A percentile compares a stretch with the other conserved stretches of the same genome.
These are phyloP conservation scores for Logfia minima DNA, from an alignment of 129 eudicot species.

Conservation along the genomic window DNA sequence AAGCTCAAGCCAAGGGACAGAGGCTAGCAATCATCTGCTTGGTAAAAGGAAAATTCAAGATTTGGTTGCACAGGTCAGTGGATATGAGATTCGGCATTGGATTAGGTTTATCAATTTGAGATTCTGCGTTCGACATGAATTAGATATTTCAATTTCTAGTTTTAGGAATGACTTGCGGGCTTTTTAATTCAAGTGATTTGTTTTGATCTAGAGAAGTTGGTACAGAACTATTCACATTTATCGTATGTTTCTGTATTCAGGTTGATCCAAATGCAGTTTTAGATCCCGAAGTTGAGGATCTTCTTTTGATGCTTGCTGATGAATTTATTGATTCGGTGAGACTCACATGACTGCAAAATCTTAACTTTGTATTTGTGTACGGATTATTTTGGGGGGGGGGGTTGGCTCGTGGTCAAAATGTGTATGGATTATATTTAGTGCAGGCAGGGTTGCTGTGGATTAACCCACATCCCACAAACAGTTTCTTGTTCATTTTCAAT, in stretches of 20 bases:
- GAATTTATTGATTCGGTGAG: conserved; percentile 87
- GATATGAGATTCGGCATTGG: conserved; percentile 2
- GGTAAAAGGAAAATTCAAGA: conserved; percentile 94
- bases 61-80: conserved; percentile 80
- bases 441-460: neutral
- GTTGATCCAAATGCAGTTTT: conserved; percentile 64
- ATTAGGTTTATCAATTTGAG: neutral
- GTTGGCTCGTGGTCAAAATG: neutral
- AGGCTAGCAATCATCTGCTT: conserved; percentile 85
- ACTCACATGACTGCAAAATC: conserved; percentile 7
- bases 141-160: neutral
- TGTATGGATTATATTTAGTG: neutral
- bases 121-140: neutral
- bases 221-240: neutral
- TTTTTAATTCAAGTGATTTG: neutral
- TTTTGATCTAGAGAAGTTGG: conserved; percentile 3
- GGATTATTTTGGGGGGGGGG: neutral
- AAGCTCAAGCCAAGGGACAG: conserved; percentile 95
- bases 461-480: conserved; percentile 15
- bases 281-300: conserved; percentile 89
- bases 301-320: conserved; percentile 80
- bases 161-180: neutral
- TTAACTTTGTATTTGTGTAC: neutral
- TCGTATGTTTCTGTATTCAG: conserved; percentile 37
- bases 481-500: neutral